Evolutionary conservation across 2,329 filamentous ascomycete species (phyloP).

Genomic region (Cercospora brassicicola): DNA sequence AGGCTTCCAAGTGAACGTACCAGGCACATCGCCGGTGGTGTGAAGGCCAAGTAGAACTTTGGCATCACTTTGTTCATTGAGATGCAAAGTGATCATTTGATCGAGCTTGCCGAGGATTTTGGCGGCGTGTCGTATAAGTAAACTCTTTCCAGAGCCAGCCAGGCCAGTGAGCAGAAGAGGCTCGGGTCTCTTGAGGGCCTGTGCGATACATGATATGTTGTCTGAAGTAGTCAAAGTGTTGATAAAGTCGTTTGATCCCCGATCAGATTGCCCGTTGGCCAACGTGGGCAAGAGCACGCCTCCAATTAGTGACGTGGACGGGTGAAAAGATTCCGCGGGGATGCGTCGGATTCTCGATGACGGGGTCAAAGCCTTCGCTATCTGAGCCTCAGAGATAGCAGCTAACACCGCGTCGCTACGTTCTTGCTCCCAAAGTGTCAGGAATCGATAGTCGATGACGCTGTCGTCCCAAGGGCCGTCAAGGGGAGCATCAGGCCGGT

Average conservation of each 20-base stretch:
- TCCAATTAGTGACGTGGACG: conserved; percentile 62
- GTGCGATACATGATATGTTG: conserved; percentile 71
- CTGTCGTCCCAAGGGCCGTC: conserved; percentile 73
- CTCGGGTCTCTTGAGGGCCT: conserved; percentile 63
- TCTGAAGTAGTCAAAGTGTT: conserved; percentile 68
- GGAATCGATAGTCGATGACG: conserved; percentile 74
- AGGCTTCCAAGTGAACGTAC: conserved; percentile 87
- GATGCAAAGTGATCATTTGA: conserved; percentile 86
- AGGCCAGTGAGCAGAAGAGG: conserved; percentile 80
- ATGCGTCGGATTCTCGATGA: conserved; percentile 16
- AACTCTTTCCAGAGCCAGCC: conserved; percentile 87
- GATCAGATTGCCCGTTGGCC: conserved; percentile 52
- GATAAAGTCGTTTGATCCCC: conserved; percentile 53
- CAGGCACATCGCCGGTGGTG: conserved; percentile 80
- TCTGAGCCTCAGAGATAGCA: background rate
- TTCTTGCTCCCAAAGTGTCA: conserved; percentile 64
- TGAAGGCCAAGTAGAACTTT: conserved; percentile 96
- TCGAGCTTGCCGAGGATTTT: conserved; percentile 74
- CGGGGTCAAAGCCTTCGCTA: background rate
- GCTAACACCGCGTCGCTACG: conserved; percentile 45
- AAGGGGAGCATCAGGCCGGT: conserved; percentile 55
- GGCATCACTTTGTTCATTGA: conserved; percentile 97
- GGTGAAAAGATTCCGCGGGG: conserved; percentile 26
- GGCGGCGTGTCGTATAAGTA: conserved; percentile 78
- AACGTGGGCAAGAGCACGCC: conserved; percentile 57